A percentile compares a stretch with the other conserved stretches of the same genome.
phyloP scores from a whole-genome alignment of 2,329 filamentous ascomycete species.

The Stagonosporopsis rhizophila region DNA sequence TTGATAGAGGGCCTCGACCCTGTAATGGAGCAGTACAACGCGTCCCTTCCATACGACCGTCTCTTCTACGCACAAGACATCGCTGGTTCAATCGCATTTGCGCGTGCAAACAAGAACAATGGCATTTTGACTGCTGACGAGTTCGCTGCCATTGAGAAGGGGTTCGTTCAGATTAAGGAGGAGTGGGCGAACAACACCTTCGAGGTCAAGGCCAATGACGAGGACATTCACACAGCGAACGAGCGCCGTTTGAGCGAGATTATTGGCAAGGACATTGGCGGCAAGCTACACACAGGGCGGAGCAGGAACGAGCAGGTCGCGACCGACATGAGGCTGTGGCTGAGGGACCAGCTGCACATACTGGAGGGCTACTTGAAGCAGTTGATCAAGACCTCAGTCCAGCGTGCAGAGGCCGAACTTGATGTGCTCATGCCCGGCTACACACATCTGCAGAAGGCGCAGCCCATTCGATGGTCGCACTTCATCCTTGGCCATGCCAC shows the following conservation, averaged over 20 bases:
- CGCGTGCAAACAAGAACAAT: constrained; percentile 76
- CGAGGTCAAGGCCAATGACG: constrained; percentile 57
- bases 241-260: constrained; percentile 72
- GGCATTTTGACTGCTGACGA: constrained; percentile 77
- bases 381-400: constrained; percentile 72
- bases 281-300: constrained; percentile 87
- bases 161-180: constrained; percentile 66
- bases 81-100: constrained; percentile 79
- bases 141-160: constrained; percentile 75
- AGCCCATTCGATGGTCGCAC: constrained; percentile 82
- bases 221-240: constrained; percentile 64
- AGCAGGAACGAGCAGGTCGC: constrained; percentile 91
- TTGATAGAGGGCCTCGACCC: constrained; percentile 76
- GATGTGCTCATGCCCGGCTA: constrained; percentile 86
- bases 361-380: constrained; percentile 73
- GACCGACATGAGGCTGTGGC: constrained; percentile 89
- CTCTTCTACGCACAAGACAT: constrained; percentile 83
- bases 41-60: constrained; percentile 79
- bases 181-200: constrained; percentile 58
- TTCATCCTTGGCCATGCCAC: constrained; percentile 80
- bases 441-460: constrained; percentile 83
- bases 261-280: constrained; percentile 82
- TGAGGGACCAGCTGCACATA: constrained; percentile 74
- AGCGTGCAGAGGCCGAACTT: constrained; percentile 76
- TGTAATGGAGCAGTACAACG: constrained; percentile 86